These are phyloP conservation scores for Talaromyces ruber DNA, from an alignment of 495 filamentous ascomycete species.

Conservation along the genomic window DNA sequence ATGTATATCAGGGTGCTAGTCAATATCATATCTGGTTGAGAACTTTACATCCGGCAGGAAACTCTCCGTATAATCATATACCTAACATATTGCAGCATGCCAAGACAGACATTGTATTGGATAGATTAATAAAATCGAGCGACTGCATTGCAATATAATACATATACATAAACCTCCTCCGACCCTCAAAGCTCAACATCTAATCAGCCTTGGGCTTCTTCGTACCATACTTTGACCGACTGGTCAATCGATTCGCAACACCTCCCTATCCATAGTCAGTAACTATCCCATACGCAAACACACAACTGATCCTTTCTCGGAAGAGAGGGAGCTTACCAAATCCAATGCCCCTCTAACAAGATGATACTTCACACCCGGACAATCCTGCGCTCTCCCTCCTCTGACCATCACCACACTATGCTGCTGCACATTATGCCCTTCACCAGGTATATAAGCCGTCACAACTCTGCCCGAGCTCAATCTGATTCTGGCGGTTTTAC, in stretches of 20 bases:
- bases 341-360: conserved; percentile 87
- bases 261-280: conserved; percentile 56
- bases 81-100: neutral
- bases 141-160: neutral
- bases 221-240: conserved; percentile 92
- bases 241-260: conserved; percentile 72
- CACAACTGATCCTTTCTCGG: neutral
- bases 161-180: neutral
- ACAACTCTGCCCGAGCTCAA: conserved; percentile 81
- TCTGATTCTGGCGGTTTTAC: conserved; percentile 83
- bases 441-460: conserved; percentile 88
- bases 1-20: neutral
- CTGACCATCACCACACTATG: conserved; percentile 93
- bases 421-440: conserved; percentile 98
- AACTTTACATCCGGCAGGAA: neutral
- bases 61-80: neutral
- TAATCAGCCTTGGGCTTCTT: conserved; percentile 85
- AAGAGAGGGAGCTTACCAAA: conserved; percentile 55
- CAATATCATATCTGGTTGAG: neutral
- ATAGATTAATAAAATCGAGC: neutral
- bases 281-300: neutral
- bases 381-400: conserved; percentile 89
- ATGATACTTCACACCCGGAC: conserved; percentile 94
- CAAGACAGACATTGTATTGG: neutral
- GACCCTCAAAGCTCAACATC: neutral